Percentiles rank a stretch among this genome's conserved stretches.
Conservation (phyloP, 2,329 filamentous ascomycete species). For the Sporothrix protearum region DNA sequence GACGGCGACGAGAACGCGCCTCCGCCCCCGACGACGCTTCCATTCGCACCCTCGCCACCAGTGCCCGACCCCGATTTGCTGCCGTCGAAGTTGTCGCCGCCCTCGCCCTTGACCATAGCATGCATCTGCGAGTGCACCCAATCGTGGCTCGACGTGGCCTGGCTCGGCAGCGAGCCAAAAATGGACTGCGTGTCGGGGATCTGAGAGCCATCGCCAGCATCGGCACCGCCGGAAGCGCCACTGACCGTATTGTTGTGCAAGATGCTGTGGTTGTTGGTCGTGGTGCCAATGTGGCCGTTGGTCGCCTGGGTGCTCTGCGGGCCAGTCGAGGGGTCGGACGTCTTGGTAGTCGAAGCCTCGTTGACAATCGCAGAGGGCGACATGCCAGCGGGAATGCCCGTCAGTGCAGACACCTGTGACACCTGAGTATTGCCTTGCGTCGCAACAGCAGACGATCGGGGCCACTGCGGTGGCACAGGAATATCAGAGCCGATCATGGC, state of each 20-base stretch:
- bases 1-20: constrained; percentile 2
- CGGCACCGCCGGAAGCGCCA: constrained; percentile 18
- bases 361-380: constrained; percentile 64
- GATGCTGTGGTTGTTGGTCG: not conserved
- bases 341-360: constrained; percentile 92
- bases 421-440: constrained; percentile 52
- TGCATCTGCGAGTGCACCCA: constrained; percentile 60
- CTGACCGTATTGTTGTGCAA: not conserved
- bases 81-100: constrained; percentile 31
- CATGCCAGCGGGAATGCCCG: constrained; percentile 54
- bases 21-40: not conserved
- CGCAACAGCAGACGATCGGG: constrained; percentile 35
- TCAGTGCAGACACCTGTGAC: constrained; percentile 62
- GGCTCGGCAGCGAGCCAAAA: constrained; percentile 38
- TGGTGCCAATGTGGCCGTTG: constrained; percentile 54
- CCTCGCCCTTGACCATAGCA: constrained; percentile 38
- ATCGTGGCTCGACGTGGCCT: constrained; percentile 44
- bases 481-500: constrained; percentile 59
- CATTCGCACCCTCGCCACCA: constrained; percentile 27
- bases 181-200: constrained; percentile 54
- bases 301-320: constrained; percentile 66
- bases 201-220: constrained; percentile 41
- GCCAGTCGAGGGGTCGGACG: constrained; percentile 67
- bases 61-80: constrained; percentile 25
- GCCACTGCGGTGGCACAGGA: constrained; percentile 40